Percentiles rank a stretch among this genome's conserved stretches.
Evolutionary conservation across 2,329 filamentous ascomycete genomes (phyloP).

Genomic region (Thielaviopsis populi): DNA sequence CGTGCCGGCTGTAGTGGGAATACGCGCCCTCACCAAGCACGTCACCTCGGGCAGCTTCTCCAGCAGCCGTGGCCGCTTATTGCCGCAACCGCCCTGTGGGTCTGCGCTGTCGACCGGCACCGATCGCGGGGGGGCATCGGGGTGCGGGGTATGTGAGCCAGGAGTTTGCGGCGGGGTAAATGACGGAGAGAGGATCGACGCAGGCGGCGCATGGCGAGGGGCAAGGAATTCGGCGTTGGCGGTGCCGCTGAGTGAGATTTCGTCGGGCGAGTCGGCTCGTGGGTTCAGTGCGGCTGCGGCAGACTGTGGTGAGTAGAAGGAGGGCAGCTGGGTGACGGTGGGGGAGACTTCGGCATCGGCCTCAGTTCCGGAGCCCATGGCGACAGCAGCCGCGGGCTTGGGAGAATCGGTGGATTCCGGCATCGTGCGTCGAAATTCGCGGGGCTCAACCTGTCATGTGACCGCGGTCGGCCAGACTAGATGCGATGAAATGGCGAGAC

Average conservation of each 20-base stretch:
- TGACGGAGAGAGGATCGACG: slow-evolving; percentile 71
- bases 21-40: slow-evolving; percentile 85
- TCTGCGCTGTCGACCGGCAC: slow-evolving; percentile 46
- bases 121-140: slow-evolving; percentile 31
- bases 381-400: background rate
- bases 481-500: background rate
- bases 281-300: background rate
- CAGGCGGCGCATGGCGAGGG: slow-evolving; percentile 28
- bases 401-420: background rate
- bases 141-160: slow-evolving; percentile 39
- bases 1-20: slow-evolving; percentile 77
- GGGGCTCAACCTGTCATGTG: background rate
- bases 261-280: slow-evolving; percentile 6
- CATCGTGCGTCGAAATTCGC: background rate
- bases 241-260: slow-evolving; percentile 9
- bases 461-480: background rate
- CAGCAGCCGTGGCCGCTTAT: slow-evolving; percentile 56
- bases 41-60: slow-evolving; percentile 68
- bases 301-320: slow-evolving; percentile 17
- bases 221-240: slow-evolving; percentile 16
- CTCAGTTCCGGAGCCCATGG: background rate
- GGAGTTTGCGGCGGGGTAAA: slow-evolving; percentile 61
- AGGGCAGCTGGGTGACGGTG: slow-evolving; percentile 12
- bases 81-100: slow-evolving; percentile 43
- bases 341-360: background rate